A percentile compares a stretch with the other conserved stretches of the same genome.
phyloP scores from a whole-genome alignment of 345 rosid species.

The Nephelium lappaceum region DNA sequence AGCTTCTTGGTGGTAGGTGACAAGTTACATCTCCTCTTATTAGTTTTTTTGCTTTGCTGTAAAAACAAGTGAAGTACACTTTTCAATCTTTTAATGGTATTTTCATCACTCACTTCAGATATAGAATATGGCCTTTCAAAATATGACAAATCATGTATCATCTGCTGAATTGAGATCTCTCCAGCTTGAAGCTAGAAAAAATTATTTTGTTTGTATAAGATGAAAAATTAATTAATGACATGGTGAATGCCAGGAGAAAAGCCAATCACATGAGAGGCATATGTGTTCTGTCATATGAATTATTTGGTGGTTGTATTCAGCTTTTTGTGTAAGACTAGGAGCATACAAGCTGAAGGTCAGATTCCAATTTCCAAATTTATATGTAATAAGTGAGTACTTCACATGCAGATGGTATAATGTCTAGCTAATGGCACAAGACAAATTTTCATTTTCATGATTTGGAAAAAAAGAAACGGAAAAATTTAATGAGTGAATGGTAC shows the following conservation, averaged over 20 bases:
- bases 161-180: too few relatives aligned
- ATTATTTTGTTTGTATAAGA: too few relatives aligned
- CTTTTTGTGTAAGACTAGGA: neutral
- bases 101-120: neutral
- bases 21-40: conserved; percentile 5
- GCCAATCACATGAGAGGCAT: neutral
- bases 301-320: neutral
- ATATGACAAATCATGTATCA: too few relatives aligned
- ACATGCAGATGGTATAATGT: neutral
- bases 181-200: too few relatives aligned
- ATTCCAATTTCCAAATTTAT: conserved; percentile 3
- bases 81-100: neutral
- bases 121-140: too few relatives aligned
- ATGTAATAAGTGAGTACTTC: conserved; percentile 10
- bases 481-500: neutral
- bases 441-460: neutral
- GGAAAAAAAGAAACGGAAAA: neutral
- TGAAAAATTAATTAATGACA: neutral
- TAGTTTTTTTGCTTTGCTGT: conserved; percentile 14
- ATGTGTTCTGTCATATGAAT: conserved; percentile 8
- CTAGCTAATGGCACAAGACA: neutral
- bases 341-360: neutral
- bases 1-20: conserved; percentile 7
- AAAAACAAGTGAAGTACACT: neutral
- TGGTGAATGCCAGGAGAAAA: neutral